Base-by-base conservation (phyloP, 352 stramenopile species). In the Globisporangium paddicum region DNA sequence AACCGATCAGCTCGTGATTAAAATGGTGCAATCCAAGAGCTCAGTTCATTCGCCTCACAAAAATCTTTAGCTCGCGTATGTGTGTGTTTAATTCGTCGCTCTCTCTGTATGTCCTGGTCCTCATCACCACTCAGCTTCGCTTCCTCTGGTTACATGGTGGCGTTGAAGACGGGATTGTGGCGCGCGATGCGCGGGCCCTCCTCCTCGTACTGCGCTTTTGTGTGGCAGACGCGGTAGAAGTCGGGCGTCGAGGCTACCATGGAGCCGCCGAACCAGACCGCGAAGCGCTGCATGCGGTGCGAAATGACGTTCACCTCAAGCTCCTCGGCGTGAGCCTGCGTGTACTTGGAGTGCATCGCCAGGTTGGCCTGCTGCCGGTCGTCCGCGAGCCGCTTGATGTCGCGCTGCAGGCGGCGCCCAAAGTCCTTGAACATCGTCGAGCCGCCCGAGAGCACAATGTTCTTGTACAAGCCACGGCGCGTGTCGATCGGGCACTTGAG, bases 391-490 rank as follows among this genome's bases (percentile, higher is more conserved):
- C 91, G 87, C 75, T 98, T 98, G 66, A 98, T 96, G 60, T 98
- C 95, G 40, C 89, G 78, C 68, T 98, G 84, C 37, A 98, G 81
- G 42, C 95, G 84, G 35, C 89, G 81, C 28, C 91, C 93, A 77
- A 98, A 98, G 70, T 98, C 90, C 67, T 98, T 98, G 68, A 98
- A 98, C 89, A 98, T 98, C n/a, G 95, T 98, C 57, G 84, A 96
- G 46, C 95, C 95, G 56, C 95, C 95, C 32, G 85, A 96, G 9
- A 98, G 73, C 55, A 98, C 93, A 68, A 98, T 98, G 75, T 98
- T 98, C 71, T 96, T 97, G 85, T 98, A 98, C 26, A 98, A 68
- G 18, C 86, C 88, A 40, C 94, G 79, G 0, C 95, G 81, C 42
- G 89, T 97, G 71, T 98, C 95, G 69, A 98, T 98, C 9, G 95